Conservation (phyloP, 768 basidiomycete genomes). For the Pleurotus citrinopileatus region DNA sequence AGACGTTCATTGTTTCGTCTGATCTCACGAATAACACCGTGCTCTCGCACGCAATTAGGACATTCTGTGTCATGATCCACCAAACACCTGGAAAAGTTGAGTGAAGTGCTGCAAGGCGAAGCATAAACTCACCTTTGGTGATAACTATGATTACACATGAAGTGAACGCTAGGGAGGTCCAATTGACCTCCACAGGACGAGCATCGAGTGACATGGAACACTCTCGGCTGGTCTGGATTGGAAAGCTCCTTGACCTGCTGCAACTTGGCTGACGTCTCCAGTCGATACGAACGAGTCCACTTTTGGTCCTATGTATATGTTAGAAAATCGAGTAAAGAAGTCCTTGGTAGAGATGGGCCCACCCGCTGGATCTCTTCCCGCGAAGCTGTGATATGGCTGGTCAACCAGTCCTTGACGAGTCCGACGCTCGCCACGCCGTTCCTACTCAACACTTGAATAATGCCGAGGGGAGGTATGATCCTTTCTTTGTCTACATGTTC, state of each 20-base stretch:
- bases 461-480: conserved; percentile 86
- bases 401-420: conserved; percentile 88
- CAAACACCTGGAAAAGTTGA: conserved; percentile 59
- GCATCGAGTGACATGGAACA: conserved; percentile 95
- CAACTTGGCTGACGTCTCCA: conserved; percentile 78
- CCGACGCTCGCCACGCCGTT: conserved; percentile 92
- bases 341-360: conserved; percentile 23
- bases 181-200: conserved; percentile 86
- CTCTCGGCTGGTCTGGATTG: conserved; percentile 73
- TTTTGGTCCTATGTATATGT: conserved; percentile 67
- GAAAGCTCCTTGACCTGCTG: conserved; percentile 80
- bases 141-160: conserved; percentile 98
- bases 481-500: conserved; percentile 76
- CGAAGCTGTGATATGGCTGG: conserved; percentile 70
- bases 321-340: conserved; percentile 7
- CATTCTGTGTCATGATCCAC: conserved; percentile 88
- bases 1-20: conserved; percentile 80
- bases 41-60: conserved; percentile 82
- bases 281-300: conserved; percentile 82
- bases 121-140: conserved; percentile 74
- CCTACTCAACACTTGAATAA: conserved; percentile 84
- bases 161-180: conserved; percentile 91
- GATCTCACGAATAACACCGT: conserved; percentile 89
- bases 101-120: background rate
- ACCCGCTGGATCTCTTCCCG: conserved; percentile 80